Base-by-base conservation (phyloP, 176 grass and related monocot genomes). In the Aegilops umbellulata region DNA sequence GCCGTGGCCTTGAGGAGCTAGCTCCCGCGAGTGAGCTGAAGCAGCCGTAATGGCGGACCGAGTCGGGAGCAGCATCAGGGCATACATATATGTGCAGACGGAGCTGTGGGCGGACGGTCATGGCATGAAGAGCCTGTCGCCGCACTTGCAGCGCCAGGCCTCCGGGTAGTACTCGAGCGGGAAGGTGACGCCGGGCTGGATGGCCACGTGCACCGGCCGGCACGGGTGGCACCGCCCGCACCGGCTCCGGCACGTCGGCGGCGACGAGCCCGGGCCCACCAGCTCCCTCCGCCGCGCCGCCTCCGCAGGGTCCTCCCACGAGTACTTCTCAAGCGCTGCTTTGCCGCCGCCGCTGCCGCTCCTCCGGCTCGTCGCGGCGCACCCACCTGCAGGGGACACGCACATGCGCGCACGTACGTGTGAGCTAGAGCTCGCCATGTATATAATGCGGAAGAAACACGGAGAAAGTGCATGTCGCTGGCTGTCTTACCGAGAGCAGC, bases 91-190 rank as follows among this genome's bases (percentile, higher is more conserved):
- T 66, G 27, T 84, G 72, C 60, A 35, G 19, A 30, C 55, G 23
- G 9, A 49, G 35, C 0, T 11, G 8, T 3, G 34, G 24, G 10
- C 3, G 13, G 71, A 0, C 23, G 6, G 11, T 93, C 91, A 94
- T 77, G 94, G 94, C 89, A 94, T 93, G 82, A 77, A 97, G 73
- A 97, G 92, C 80, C 93, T 97, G 89, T 94, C 80, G 83, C 89
- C 87, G 88, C 94, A 97, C 79, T 93, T 94, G 89, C 94, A 97
- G 84, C 94, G 94, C 94, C 94, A 97, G 2, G 90, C 94, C 78
- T 97, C 94, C 72, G 94, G 94, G 80, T 97, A 97, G 88, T 97
- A 97, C 87, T 97, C 94, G 49, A 97, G 89, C 42, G 76, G 89
- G 86, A 92, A 90, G 89, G 71, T 86, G 22, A 67, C 79, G 75